A percentile compares a stretch with the other conserved stretches of the same genome.
These are phyloP conservation scores for Lachancea lanzarotensis DNA, from an alignment of 805 yeast genomes.

Conservation along the genomic window DNA sequence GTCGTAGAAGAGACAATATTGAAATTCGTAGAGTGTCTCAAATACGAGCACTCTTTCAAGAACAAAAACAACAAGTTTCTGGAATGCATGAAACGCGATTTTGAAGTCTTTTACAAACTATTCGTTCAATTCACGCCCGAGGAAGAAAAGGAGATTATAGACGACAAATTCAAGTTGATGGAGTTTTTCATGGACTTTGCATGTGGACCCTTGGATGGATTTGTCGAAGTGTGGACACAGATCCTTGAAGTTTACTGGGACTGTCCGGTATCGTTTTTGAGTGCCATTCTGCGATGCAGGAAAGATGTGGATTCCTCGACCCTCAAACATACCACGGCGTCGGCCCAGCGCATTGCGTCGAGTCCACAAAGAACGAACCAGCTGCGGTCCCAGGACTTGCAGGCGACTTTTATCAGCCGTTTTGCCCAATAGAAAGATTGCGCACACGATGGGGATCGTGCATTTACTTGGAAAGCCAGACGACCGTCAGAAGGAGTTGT, in stretches of 20 bases:
- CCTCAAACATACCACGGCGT: slow-evolving; percentile 18
- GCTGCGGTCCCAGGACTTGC: slow-evolving; percentile 15
- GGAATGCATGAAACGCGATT: slow-evolving; percentile 55
- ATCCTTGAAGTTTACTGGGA: slow-evolving; percentile 65
- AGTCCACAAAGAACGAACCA: slow-evolving; percentile 18
- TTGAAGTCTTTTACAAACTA: slow-evolving; percentile 46
- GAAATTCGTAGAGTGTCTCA: slow-evolving; percentile 43
- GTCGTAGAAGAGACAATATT: slow-evolving; percentile 46
- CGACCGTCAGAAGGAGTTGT: slow-evolving; percentile 27
- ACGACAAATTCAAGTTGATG: slow-evolving; percentile 48
- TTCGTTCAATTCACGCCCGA: slow-evolving; percentile 42
- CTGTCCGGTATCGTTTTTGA: slow-evolving; percentile 65
- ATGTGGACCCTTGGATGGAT: slow-evolving; percentile 41
- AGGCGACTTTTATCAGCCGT: slow-evolving; percentile 25
- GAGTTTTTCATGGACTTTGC: slow-evolving; percentile 57
- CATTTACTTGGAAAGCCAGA: slow-evolving; percentile 28
- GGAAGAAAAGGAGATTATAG: slow-evolving; percentile 35
- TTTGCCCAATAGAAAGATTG: slow-evolving; percentile 8
- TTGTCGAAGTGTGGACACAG: slow-evolving; percentile 52
- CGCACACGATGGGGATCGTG: too few species aligned
- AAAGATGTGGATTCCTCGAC: slow-evolving; percentile 33
- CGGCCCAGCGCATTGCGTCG: slow-evolving; percentile 15
- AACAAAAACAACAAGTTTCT: slow-evolving; percentile 38
- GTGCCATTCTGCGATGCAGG: slow-evolving; percentile 48
- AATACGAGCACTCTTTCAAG: slow-evolving; percentile 37